A percentile compares a stretch with the other conserved stretches of the same genome.
phyloP scores from a whole-genome alignment of 2,329 filamentous ascomycete genomes.

The Pyrenophora teres region DNA sequence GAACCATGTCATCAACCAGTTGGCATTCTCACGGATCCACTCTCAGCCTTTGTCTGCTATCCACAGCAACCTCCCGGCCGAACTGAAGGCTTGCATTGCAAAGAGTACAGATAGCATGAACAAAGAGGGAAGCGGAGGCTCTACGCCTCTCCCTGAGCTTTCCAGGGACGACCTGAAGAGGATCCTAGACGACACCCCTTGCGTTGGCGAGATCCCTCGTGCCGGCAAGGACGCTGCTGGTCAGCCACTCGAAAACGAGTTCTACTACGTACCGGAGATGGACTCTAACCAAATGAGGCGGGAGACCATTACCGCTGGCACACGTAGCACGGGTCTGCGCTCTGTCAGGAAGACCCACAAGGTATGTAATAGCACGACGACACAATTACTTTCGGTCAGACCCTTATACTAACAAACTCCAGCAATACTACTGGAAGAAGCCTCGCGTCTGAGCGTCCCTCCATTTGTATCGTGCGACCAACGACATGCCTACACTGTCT shows the following conservation, averaged over 20 bases:
- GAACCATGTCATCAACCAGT: slow-evolving; percentile 93
- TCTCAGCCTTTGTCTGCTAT: slow-evolving; percentile 91
- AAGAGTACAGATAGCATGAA: slow-evolving; percentile 31
- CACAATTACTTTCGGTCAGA: no score
- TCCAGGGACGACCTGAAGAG: slow-evolving; percentile 62
- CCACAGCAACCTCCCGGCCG: slow-evolving; percentile 78
- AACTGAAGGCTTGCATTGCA: slow-evolving; percentile 48
- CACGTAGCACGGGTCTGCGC: slow-evolving; percentile 86
- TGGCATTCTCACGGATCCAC: slow-evolving; percentile 90
- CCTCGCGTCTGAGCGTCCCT: slow-evolving; percentile 49
- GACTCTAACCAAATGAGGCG: slow-evolving; percentile 80
- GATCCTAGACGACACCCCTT: slow-evolving; percentile 74
- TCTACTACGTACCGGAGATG: slow-evolving; percentile 90
- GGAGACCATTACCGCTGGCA: slow-evolving; percentile 79
- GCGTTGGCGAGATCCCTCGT: slow-evolving; percentile 85
- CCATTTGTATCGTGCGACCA: neutral
- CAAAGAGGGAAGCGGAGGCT: slow-evolving; percentile 21
- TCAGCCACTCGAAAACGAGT: slow-evolving; percentile 91
- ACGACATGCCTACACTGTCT: neutral
- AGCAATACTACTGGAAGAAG: slow-evolving; percentile 76
- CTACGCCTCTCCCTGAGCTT: slow-evolving; percentile 35
- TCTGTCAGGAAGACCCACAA: slow-evolving; percentile 96
- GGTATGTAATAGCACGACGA: slow-evolving; percentile 59
- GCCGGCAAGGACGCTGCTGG: slow-evolving; percentile 96
- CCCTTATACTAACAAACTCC: slow-evolving; percentile 14